phyloP scores from a whole-genome alignment of 2,329 filamentous ascomycete species.

The Colletotrichum cordylinicola region DNA sequence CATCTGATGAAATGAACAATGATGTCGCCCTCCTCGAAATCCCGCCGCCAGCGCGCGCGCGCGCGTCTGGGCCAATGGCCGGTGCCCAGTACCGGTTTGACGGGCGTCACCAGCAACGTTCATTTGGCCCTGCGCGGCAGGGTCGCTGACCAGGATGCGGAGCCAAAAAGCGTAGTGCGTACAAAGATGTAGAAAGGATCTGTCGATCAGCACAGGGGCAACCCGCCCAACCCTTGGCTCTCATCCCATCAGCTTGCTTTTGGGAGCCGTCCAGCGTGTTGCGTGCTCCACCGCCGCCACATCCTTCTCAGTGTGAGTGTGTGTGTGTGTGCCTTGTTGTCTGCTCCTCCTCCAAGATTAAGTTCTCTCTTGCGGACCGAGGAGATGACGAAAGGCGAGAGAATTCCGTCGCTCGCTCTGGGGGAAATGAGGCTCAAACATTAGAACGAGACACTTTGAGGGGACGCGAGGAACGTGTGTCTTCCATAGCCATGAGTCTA shows the following conservation, averaged over 20 bases:
- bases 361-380: not conserved
- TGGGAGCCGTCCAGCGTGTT: not conserved
- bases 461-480: not conserved
- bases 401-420: not conserved
- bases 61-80: not conserved
- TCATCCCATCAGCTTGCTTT: slow-evolving; percentile 18
- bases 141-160: slow-evolving; percentile 4
- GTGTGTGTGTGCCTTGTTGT: not conserved
- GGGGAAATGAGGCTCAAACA: slow-evolving; percentile 19
- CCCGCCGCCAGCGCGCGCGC: not conserved
- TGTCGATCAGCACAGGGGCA: slow-evolving; percentile 24
- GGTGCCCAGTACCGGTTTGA: slow-evolving; percentile 5
- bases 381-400: not conserved
- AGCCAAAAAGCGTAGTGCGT: not conserved
- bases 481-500: not conserved
- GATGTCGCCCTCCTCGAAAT: not conserved
- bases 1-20: not conserved
- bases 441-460: not conserved
- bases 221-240: slow-evolving; percentile 4
- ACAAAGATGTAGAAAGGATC: slow-evolving; percentile 15
- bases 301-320: not conserved
- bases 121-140: not conserved
- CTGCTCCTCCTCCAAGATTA: not conserved
- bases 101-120: slow-evolving; percentile 8
- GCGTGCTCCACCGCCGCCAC: not conserved